Evolutionary conservation across 2,329 filamentous ascomycete species (phyloP).

Genomic region (Xylaria sp.): DNA sequence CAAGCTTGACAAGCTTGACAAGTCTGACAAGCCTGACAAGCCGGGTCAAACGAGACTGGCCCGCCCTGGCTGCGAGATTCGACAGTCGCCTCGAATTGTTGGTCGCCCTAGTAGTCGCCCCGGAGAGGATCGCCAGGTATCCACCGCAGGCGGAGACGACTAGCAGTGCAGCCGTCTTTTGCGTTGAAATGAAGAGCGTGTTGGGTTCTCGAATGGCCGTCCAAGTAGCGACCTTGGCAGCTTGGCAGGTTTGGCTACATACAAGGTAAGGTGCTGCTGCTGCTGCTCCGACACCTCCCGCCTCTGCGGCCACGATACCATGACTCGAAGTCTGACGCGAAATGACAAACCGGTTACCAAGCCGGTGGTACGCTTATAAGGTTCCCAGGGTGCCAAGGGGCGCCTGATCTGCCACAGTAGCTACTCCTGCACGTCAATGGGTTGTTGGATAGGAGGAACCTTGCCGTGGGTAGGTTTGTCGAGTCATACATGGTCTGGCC

Average conservation of each 20-base stretch:
- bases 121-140: conserved; percentile 18
- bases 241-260: too few relatives aligned
- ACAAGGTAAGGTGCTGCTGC: conserved; percentile 12
- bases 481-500: conserved; percentile 2
- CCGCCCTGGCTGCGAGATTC: too few relatives aligned
- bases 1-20: too few relatives aligned
- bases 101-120: too few relatives aligned
- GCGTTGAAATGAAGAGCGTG: conserved; percentile 10
- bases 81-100: conserved; percentile 27
- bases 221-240: too few relatives aligned
- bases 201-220: conserved; percentile 23
- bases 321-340: conserved; percentile 17
- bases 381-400: conserved; percentile 16
- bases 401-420: too few relatives aligned
- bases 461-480: conserved; percentile 8
- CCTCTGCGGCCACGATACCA: conserved; percentile 17
- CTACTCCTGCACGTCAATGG: too few relatives aligned
- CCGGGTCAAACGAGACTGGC: conserved; percentile 17
- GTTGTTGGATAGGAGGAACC: conserved; percentile 1
- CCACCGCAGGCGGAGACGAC: conserved; percentile 26
- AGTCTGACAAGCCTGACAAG: too few relatives aligned
- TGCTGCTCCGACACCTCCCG: too few relatives aligned
- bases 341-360: conserved; percentile 17
- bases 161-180: conserved; percentile 8
- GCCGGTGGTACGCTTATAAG: conserved; percentile 17